These are phyloP conservation scores for Fusarium sp. DNA, from an alignment of 2,329 filamentous ascomycete genomes.

Conservation along the genomic window DNA sequence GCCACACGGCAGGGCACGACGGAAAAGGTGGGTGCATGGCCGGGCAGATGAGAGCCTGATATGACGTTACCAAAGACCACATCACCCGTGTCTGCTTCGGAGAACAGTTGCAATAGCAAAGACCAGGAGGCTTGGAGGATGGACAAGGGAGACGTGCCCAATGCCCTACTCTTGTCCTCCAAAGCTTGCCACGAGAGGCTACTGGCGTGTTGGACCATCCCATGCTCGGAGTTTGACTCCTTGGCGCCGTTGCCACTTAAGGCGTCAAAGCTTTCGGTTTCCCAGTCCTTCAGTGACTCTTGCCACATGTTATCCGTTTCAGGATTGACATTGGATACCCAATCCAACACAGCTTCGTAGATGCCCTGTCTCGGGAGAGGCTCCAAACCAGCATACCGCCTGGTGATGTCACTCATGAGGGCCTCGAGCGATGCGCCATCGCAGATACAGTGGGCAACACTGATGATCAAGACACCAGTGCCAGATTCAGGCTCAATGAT, in stretches of 20 bases:
- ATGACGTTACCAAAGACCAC: slow-evolving; percentile 14
- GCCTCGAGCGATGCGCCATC: slow-evolving; percentile 25
- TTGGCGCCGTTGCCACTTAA: slow-evolving; percentile 20
- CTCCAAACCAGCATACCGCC: neutral
- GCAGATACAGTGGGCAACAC: slow-evolving; percentile 20
- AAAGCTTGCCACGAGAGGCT: neutral
- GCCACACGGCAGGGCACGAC: slow-evolving; percentile 19
- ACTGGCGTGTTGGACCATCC: slow-evolving; percentile 7
- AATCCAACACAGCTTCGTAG: neutral
- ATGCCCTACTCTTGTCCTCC: slow-evolving; percentile 1
- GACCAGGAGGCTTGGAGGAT: slow-evolving; percentile 18
- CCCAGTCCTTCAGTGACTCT: slow-evolving; percentile 16
- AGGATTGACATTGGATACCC: neutral
- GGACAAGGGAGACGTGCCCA: slow-evolving; percentile 11
- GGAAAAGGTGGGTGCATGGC: slow-evolving; percentile 21
- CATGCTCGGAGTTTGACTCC: neutral
- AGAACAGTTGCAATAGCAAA: slow-evolving; percentile 8
- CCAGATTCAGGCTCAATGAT: neutral
- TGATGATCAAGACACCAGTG: neutral
- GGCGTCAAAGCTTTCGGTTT: slow-evolving; percentile 1
- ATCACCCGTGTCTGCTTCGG: slow-evolving; percentile 17
- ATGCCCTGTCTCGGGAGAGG: neutral
- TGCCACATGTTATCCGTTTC: slow-evolving; percentile 14
- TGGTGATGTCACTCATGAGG: neutral
- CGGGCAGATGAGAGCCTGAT: neutral